Evolutionary conservation across 1,139 yeast species (phyloP).

Genomic region (Hyphopichia burtonii): DNA sequence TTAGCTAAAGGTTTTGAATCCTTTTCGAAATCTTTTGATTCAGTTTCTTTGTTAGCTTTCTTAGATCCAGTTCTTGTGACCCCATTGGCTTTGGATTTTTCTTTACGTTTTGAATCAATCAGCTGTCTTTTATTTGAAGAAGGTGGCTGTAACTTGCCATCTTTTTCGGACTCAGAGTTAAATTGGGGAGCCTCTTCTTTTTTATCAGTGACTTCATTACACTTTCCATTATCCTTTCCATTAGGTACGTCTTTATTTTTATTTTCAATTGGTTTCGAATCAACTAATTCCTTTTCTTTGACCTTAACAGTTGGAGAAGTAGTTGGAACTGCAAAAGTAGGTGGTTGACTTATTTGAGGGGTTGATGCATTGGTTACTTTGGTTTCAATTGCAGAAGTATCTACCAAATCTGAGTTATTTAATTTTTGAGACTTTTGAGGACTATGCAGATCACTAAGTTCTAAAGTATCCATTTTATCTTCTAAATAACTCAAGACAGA

Average conservation of each 20-base stretch:
- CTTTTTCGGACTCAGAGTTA: no score
- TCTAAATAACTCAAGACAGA: slow-evolving; percentile 47
- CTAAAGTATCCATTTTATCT: slow-evolving; percentile 47
- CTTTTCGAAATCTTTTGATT: background rate
- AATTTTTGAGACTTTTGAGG: slow-evolving; percentile 14
- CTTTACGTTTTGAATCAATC: background rate
- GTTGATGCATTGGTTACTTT: slow-evolving; percentile 10
- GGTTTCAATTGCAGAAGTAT: background rate
- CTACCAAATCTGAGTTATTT: slow-evolving; percentile 2
- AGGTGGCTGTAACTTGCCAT: no score
- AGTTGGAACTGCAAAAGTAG: slow-evolving; percentile 23
- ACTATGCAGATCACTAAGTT: slow-evolving; percentile 31
- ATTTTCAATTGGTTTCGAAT: background rate
- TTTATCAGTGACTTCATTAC: background rate
- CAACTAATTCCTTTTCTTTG: slow-evolving; percentile 2
- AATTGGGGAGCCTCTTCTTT: no score
- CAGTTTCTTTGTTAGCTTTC: slow-evolving; percentile 9
- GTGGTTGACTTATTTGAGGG: slow-evolving; percentile 31
- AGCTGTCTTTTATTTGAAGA: no score
- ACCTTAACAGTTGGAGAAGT: slow-evolving; percentile 13
- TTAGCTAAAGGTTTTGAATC: background rate
- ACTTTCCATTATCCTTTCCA: background rate
- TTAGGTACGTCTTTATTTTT: background rate
- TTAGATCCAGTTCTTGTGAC: background rate
- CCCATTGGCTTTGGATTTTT: background rate